Evolutionary conservation across 2,329 filamentous ascomycete genomes (phyloP).

Genomic region (Alternaria postmessia): DNA sequence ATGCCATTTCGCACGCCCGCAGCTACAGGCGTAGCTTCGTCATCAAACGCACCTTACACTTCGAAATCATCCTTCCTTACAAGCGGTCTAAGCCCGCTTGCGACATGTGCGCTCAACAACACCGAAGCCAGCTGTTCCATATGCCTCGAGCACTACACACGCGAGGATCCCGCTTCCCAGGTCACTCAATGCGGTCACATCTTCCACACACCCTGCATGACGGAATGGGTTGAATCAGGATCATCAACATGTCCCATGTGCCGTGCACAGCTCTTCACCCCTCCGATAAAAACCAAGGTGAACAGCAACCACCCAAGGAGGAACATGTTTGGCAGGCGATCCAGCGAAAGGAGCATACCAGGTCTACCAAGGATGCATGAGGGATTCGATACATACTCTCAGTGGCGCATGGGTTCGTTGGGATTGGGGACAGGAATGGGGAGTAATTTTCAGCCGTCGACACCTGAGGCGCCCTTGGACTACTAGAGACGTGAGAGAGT

Average conservation of each 20-base stretch:
- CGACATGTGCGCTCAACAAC: background rate
- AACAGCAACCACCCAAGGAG: background rate
- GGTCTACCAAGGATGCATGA: background rate
- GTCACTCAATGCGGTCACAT: background rate
- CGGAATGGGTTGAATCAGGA: background rate
- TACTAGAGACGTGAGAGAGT: background rate
- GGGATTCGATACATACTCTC: background rate
- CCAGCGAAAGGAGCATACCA: background rate
- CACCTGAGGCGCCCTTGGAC: background rate
- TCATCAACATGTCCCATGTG: background rate
- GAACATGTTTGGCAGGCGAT: background rate
- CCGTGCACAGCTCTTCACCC: background rate
- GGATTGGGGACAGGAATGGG: background rate
- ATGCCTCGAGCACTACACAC: background rate
- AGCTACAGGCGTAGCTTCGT: background rate
- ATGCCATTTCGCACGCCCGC: background rate
- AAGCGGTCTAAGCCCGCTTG: background rate
- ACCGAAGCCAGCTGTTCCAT: background rate
- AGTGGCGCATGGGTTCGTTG: background rate
- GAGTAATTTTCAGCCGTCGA: background rate
- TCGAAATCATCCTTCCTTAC: background rate
- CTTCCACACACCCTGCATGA: background rate
- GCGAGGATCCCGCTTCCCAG: background rate
- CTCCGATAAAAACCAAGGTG: background rate
- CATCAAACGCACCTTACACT: background rate